Conservation (phyloP, 2,329 filamentous ascomycete genomes). For the Pseudocercospora pini-densiflorae region DNA sequence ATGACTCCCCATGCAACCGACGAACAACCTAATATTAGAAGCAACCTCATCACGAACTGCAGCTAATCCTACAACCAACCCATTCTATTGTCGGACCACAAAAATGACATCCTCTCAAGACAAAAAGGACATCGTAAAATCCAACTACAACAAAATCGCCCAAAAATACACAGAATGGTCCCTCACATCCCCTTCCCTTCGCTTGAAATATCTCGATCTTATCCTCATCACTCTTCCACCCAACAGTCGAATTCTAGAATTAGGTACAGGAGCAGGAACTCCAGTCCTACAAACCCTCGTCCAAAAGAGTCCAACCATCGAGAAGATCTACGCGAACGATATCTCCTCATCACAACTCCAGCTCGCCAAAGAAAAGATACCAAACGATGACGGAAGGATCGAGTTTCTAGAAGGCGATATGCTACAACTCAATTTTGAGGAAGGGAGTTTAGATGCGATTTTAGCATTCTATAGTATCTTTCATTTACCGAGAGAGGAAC, state of each 20-base stretch:
- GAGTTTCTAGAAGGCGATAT: slow-evolving; percentile 29
- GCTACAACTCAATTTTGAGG: slow-evolving; percentile 28
- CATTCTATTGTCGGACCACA: too few relatives aligned
- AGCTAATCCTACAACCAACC: too few relatives aligned
- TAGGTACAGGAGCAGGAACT: slow-evolving; percentile 49
- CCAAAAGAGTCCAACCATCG: slow-evolving; percentile 17
- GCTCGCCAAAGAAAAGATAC: slow-evolving; percentile 30
- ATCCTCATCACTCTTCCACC: background rate
- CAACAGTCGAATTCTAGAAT: slow-evolving; percentile 37
- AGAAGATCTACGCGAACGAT: slow-evolving; percentile 31
- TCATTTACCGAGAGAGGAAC: slow-evolving; percentile 34
- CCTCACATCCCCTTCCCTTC: background rate
- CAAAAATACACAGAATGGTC: background rate
- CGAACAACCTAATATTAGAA: too few relatives aligned
- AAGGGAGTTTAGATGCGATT: slow-evolving; percentile 26
- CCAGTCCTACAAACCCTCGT: slow-evolving; percentile 38
- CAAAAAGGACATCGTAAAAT: background rate
- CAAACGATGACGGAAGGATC: background rate
- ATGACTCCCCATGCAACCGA: too few relatives aligned
- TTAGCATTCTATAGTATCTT: slow-evolving; percentile 33
- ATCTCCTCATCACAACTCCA: slow-evolving; percentile 30
- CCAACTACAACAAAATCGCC: background rate
- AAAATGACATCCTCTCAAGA: background rate
- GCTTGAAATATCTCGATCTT: background rate
- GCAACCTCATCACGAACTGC: too few relatives aligned